Base-by-base conservation (phyloP, 1,284 basidiomycete genomes). In the Trametes sp. region DNA sequence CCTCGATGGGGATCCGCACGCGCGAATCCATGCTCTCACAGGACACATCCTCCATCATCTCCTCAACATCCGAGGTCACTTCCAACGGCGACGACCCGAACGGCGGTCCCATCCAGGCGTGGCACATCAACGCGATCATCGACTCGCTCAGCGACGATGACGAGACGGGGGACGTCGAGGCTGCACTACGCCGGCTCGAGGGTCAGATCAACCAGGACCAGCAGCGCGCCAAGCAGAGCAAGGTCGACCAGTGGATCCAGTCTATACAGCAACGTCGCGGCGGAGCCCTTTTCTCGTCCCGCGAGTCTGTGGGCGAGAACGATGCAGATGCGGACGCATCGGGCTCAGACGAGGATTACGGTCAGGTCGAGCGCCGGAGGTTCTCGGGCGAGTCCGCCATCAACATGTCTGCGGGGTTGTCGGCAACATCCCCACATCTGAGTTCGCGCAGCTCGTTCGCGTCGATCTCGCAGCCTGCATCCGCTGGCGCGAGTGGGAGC, bases 221-320 rank as follows among this genome's bases (percentile, higher is more conserved):
- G 69, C 84, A 89, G 70, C 79, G 84, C 66, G 86, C 88, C 69
- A 93, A 91, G 72, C 85, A 85, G 46, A 80, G 81, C 56, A 93
- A 93, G 72, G 93, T 95, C 4, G 89, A 94, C 72, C 84, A 85
- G 10, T 94, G 93, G 90, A 87, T 96, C 60, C 84, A 86, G 66
- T 85, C 83, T 23, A 91, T 93, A 23, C 85, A 86, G 67, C 82
- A 87, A 63, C 82, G 89, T 33, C 78, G 87, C 74, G 84, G 80
- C 4, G 82, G 81, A 24, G 87, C 87, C 0, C 86, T 35, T 1
- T 48, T 55, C 31, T 4, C 36, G 19, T 38, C 36, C 38, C 58
- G 55, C 21, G 63, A 61, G 16, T 61, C 60, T 5, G 53, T 41
- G 10, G 62, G 57, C 2, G 59, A 31, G 10, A 50, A 88, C 65